Evolutionary conservation across 371 early-diverging fungal species (phyloP), one percentile per base, ranked within the genome.

Genomic region (Mortierella sp.): DNA sequence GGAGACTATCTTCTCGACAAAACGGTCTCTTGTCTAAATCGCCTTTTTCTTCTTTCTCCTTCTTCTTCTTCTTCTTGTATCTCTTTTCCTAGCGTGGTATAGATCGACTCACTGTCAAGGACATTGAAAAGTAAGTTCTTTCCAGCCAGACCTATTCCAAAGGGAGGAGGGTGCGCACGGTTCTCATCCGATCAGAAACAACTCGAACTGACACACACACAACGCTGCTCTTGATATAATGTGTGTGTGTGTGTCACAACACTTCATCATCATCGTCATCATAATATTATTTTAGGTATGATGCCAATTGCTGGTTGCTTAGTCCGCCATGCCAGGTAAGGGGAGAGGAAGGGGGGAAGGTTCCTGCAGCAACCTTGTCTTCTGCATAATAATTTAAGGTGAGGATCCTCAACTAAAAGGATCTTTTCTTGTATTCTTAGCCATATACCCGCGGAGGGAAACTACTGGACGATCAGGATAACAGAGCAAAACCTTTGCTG

Each of bases 261-360:
- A 19, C 58, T 18, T 19, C 25, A 30, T n/a, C 25, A n/a, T 25
- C 18, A 3, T 14, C 12, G 1, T 12, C 2, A 21, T 7, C n/a
- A 16, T 50, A 26, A 2, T 25, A 4, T 15, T 21, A 5, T 11
- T 14, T 19, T 65, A 86, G 87, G 72, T 81, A 86, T 70, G 68
- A 86, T 7, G 93, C 92, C 1, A 82, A 91, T 61, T 86, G 89
- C 44, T 95, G 96, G 96, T 82, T 94, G 12, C 81, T 95, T 66
- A 92, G 92, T 63, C 95, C 93, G 23, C 95, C 97, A 0, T 95
- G 95, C 65, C 97, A 97, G 68, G 76, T 76, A 67, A 21, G 11
- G 21, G 79, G 82, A 80, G 68, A 50, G 28, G 29, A n/a, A n/a
- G n/a, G n/a, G n/a, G n/a, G n/a, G n/a, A n/a, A n/a, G n/a, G n/a